Evolutionary conservation across 306 rosid genomes (phyloP).

Genomic region (Prunus fruticosa): DNA sequence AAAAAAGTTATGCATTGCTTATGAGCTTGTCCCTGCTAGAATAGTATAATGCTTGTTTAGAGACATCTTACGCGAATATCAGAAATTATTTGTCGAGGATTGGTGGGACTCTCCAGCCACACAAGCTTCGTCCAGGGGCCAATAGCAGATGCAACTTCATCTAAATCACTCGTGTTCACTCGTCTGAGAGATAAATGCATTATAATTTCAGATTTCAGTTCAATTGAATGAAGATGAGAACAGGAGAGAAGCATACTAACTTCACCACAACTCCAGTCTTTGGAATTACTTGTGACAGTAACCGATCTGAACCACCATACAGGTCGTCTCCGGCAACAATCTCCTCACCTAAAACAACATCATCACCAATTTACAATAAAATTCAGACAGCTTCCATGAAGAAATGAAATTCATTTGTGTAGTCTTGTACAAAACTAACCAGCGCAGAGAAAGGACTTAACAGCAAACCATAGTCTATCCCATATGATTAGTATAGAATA

Average conservation of each 20-base stretch:
- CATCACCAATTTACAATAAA: conserved; percentile 18
- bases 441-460: not conserved
- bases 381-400: conserved; percentile 4
- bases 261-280: conserved; percentile 76
- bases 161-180: conserved; percentile 69
- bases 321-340: conserved; percentile 88
- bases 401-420: conserved; percentile 3
- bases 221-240: conserved; percentile 19
- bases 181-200: conserved; percentile 53
- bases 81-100: conserved; percentile 72
- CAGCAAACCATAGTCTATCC: not conserved
- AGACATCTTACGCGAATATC: conserved; percentile 73
- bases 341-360: conserved; percentile 65
- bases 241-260: conserved; percentile 48
- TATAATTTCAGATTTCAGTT: conserved; percentile 19
- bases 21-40: not conserved
- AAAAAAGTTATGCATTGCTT: not conserved
- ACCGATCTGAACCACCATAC: conserved; percentile 84
- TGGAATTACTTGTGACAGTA: conserved; percentile 77
- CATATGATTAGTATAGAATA: not conserved
- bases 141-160: conserved; percentile 81
- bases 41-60: conserved; percentile 17
- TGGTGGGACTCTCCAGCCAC: conserved; percentile 96
- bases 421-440: not conserved
- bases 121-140: conserved; percentile 83